Conservation (phyloP, 495 filamentous ascomycete species). For the Penicillium turbatum region DNA sequence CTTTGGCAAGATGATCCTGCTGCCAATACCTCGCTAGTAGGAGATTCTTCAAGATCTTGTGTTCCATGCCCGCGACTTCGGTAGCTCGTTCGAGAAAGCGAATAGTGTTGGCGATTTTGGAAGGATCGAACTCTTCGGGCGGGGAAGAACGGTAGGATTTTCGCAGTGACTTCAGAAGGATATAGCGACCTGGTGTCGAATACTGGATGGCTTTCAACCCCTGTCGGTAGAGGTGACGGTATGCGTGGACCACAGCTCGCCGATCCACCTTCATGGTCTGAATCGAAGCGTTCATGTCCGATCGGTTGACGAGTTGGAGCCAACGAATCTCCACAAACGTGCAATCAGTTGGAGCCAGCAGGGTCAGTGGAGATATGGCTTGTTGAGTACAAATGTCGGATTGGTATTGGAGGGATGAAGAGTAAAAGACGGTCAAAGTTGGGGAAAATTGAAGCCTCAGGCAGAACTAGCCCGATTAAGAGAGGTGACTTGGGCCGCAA, state of each 20-base stretch:
- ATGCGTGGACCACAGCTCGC: conserved; percentile 61
- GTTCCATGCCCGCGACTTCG: conserved; percentile 64
- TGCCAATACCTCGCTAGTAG: conserved; percentile 59
- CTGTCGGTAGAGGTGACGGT: conserved; percentile 72
- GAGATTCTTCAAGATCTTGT: conserved; percentile 73
- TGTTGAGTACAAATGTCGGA: conserved; percentile 1
- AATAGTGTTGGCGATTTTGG: conserved; percentile 66
- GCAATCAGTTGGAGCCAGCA: not conserved
- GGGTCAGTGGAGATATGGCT: not conserved
- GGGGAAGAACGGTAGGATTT: conserved; percentile 61
- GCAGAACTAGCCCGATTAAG: conserved; percentile 19
- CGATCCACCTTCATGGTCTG: conserved; percentile 15
- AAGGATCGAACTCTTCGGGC: conserved; percentile 50
- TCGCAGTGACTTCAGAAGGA: conserved; percentile 60
- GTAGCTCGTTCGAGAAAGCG: conserved; percentile 71
- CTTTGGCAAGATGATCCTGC: conserved; percentile 34
- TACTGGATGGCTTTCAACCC: conserved; percentile 75
- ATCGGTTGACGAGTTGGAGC: not conserved
- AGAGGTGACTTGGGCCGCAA: conserved; percentile 31
- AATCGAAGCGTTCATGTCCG: conserved; percentile 11
- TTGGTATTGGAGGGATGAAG: conserved; percentile 6
- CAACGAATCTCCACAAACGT: not conserved
- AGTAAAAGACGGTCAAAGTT: conserved; percentile 5
- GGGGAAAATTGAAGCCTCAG: conserved; percentile 16
- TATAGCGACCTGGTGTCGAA: conserved; percentile 69